Evolutionary conservation across 2,329 filamentous ascomycete species (phyloP).

Genomic region (Sporothrix humicola): DNA sequence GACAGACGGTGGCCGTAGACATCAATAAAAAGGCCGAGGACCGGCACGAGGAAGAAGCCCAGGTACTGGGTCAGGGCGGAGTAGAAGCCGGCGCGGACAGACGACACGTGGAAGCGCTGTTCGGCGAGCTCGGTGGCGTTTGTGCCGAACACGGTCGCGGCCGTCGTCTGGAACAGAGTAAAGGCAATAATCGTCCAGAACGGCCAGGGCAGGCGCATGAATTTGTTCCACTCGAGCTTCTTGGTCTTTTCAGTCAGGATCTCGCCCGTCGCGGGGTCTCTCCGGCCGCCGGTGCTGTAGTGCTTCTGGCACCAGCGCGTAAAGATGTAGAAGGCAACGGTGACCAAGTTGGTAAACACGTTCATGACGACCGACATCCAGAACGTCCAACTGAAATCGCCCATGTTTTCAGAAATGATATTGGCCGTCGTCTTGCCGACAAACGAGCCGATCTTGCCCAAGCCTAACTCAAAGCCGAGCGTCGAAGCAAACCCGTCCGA

Average conservation of each 20-base stretch:
- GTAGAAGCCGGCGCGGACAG: conserved; percentile 66
- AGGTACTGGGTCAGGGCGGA: conserved; percentile 60
- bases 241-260: conserved; percentile 64
- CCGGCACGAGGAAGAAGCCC: conserved; percentile 63
- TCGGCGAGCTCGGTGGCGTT: conserved; percentile 68
- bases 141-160: conserved; percentile 58
- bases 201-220: conserved; percentile 63
- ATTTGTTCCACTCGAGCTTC: conserved; percentile 60
- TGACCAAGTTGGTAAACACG: conserved; percentile 61
- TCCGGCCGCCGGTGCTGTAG: conserved; percentile 44
- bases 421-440: conserved; percentile 54
- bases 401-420: conserved; percentile 41
- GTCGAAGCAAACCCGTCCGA: conserved; percentile 67
- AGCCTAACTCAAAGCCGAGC: conserved; percentile 63
- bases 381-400: conserved; percentile 66
- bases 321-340: conserved; percentile 49
- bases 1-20: conserved; percentile 52
- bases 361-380: conserved; percentile 69
- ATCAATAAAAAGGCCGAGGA: conserved; percentile 49
- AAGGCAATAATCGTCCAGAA: conserved; percentile 64
- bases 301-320: conserved; percentile 53
- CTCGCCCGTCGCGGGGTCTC: conserved; percentile 64
- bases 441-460: conserved; percentile 66
- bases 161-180: conserved; percentile 63
- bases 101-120: conserved; percentile 61